Base-by-base conservation (phyloP, 2,329 filamentous ascomycete genomes). In the Neopestalotiopsis sp. region DNA sequence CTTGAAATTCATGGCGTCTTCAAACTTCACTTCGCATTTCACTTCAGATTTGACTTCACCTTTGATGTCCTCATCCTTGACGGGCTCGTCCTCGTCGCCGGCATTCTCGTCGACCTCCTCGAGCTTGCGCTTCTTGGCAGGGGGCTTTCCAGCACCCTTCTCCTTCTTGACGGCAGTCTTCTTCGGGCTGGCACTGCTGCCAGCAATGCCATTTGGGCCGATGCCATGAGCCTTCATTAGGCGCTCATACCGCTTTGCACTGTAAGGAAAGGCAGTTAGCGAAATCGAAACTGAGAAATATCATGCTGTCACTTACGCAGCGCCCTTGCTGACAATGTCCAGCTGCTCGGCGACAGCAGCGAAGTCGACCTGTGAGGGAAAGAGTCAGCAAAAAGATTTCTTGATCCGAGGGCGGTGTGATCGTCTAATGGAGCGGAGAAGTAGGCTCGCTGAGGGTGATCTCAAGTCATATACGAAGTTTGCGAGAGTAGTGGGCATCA, bases 201-300 rank as follows among this genome's bases (percentile, higher is more conserved):
- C 69, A 12, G 68, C 68, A 40, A 71, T 74, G 60, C 72, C 73
- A 63, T 74, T 75, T 64, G 75, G 65, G 10, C 72, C 65, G 67
- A 90, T 86, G 32, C 83, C 84, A 71, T 90, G 82, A 9, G 85
- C 80, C 76, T 90, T 90, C 80, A 91, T 83, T 75, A 93, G 84
- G 40, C 90, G 87, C 78, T 91, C 89, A 74, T 91, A 92, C 73
- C 90, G 83, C 79, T 92, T 92, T 71, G 89, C 87, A 1, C 91
- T 92, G 74, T 70, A 62, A 58, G 65, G 32, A 17, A 40, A 28
- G 24, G 30, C 57, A 38, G 38, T 68, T 40, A 69, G 65, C 12
- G 20, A 7, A 38, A 6, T 40, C 40, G 17, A 49, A 30, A 63
- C 24, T 61, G 69, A 34, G 68, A 40, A 30, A 58, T 17, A 40